phyloP scores from a whole-genome alignment of 495 filamentous ascomycete species.

The Elasticomyces elasticus region DNA sequence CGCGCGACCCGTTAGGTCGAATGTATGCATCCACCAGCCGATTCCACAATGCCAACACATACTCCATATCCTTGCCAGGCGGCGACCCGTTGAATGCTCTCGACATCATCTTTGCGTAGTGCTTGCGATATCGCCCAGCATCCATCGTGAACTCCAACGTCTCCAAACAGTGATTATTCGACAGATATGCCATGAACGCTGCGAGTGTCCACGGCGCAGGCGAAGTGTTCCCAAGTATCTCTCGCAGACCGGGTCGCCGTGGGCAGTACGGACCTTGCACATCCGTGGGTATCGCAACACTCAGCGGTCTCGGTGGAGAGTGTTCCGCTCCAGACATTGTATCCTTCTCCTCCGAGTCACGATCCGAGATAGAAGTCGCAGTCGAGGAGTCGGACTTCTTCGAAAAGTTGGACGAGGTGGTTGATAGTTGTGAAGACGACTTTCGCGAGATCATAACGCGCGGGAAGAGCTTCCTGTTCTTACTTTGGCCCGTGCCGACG shows the following conservation, averaged over 20 bases:
- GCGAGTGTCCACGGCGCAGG: constrained; percentile 84
- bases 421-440: constrained; percentile 17
- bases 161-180: constrained; percentile 95
- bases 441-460: constrained; percentile 21
- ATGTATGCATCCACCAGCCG: constrained; percentile 65
- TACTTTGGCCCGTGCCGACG: background rate
- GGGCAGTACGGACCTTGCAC: constrained; percentile 51
- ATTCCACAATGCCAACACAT: constrained; percentile 64
- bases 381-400: constrained; percentile 6
- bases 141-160: constrained; percentile 97
- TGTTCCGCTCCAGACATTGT: constrained; percentile 42
- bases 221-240: constrained; percentile 79
- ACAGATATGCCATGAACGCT: constrained; percentile 95
- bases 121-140: constrained; percentile 75
- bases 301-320: constrained; percentile 47
- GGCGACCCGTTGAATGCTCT: constrained; percentile 36
- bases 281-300: constrained; percentile 45
- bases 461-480: constrained; percentile 8
- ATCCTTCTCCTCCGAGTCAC: constrained; percentile 48
- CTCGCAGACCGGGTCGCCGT: constrained; percentile 70
- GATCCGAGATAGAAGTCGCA: constrained; percentile 6
- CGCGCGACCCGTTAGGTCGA: constrained; percentile 64
- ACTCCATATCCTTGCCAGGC: constrained; percentile 51
- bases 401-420: constrained; percentile 16
- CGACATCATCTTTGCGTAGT: constrained; percentile 50